Percentiles rank a stretch among this genome's conserved stretches.
Evolutionary conservation across 208 protist genomes (phyloP).

Genomic region (Phytomonas sp.): DNA sequence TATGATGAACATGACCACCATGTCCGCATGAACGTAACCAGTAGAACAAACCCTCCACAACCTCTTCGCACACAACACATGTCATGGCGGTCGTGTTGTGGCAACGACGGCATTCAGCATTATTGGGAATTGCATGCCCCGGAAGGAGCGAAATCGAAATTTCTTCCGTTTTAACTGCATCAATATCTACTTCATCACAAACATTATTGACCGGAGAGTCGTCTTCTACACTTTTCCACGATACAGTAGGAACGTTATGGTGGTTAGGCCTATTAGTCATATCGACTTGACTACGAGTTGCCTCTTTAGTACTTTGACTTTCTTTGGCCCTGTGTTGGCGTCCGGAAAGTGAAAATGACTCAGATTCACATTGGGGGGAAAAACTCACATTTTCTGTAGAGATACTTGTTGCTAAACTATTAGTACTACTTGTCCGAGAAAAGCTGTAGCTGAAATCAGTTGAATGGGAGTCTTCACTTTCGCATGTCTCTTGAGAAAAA

Average conservation of each 20-base stretch:
- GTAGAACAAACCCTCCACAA: conserved; percentile 77
- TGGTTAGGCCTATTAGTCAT: not conserved
- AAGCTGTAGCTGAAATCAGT: not conserved
- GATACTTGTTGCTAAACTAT: not conserved
- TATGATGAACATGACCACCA: conserved; percentile 76
- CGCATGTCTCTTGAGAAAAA: not conserved
- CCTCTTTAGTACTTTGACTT: not conserved
- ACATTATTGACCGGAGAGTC: not conserved
- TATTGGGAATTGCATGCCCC: conserved; percentile 22
- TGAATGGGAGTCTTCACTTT: not conserved
- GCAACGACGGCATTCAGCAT: conserved; percentile 50
- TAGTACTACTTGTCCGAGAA: not conserved
- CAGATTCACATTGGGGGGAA: not conserved
- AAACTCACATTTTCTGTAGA: not conserved
- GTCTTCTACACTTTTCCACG: not conserved
- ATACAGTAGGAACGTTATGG: not conserved
- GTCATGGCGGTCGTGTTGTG: conserved; percentile 34
- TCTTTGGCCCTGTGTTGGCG: not conserved
- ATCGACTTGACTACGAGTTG: not conserved
- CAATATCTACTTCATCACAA: conserved; percentile 3
- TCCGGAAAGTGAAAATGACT: not conserved
- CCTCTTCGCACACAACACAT: conserved; percentile 76
- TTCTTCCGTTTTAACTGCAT: conserved; percentile 8
- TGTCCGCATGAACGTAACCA: conserved; percentile 79
- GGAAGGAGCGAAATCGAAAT: conserved; percentile 1